phyloP scores from a whole-genome alignment of 23 red algal species.

The Gracilaria gracilis region DNA sequence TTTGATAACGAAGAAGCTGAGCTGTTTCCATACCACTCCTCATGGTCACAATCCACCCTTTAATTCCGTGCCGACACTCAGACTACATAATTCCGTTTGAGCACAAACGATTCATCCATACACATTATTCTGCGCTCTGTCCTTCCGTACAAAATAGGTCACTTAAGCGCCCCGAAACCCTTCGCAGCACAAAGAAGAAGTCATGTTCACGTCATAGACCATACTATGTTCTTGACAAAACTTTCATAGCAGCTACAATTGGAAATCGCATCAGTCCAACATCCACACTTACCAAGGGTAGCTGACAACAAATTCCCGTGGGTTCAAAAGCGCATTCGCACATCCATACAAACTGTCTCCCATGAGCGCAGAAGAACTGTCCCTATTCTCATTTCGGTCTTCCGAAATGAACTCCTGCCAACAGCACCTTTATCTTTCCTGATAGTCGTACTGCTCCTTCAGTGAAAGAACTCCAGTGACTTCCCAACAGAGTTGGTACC shows the following conservation, averaged over 20 bases:
- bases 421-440: constrained; percentile 60
- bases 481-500: constrained; percentile 70
- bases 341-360: not conserved
- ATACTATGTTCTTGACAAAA: too few species aligned
- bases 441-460: constrained; percentile 76
- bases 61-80: not conserved
- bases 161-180: too few species aligned
- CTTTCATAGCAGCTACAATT: too few species aligned
- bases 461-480: constrained; percentile 85
- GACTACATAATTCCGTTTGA: not conserved
- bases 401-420: constrained; percentile 83
- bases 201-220: too few species aligned
- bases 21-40: too few species aligned
- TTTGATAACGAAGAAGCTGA: too few species aligned
- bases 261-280: not conserved
- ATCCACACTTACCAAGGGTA: not conserved
- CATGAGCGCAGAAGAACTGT: not conserved
- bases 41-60: not conserved
- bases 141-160: too few species aligned
- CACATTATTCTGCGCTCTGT: too few species aligned
- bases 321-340: not conserved
- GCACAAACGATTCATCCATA: not conserved
- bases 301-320: not conserved
- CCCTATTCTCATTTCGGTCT: constrained; percentile 3
- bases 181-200: too few species aligned